These are phyloP conservation scores for Alternaria longipes DNA, from an alignment of 2,329 filamentous ascomycete species.

Conservation along the genomic window DNA sequence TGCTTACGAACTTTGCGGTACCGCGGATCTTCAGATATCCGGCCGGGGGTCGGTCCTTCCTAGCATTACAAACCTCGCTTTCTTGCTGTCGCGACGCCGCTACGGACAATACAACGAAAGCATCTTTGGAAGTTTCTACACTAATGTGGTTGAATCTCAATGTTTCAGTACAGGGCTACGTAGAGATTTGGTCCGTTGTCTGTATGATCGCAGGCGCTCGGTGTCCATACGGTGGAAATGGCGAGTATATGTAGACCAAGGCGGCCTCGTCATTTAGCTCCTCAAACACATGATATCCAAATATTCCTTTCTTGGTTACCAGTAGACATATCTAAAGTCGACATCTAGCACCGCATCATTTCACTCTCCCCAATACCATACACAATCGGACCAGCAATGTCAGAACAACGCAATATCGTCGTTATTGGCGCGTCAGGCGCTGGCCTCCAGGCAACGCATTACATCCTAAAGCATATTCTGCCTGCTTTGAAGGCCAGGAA, in stretches of 20 bases:
- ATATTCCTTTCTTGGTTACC: background rate
- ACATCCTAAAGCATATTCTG: constrained; percentile 48
- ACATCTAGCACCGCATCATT: background rate
- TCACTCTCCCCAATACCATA: background rate
- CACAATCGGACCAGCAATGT: constrained; percentile 27
- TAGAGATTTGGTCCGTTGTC: constrained; percentile 5
- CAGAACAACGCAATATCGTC: constrained; percentile 48
- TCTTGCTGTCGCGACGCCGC: background rate
- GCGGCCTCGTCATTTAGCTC: background rate
- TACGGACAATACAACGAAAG: background rate
- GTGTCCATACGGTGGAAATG: background rate
- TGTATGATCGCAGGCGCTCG: background rate
- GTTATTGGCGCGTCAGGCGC: constrained; percentile 44
- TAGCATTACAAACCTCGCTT: constrained; percentile 12
- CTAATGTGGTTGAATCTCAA: background rate
- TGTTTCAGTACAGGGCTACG: background rate
- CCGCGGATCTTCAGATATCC: constrained; percentile 3
- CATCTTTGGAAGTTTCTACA: background rate
- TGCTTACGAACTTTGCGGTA: constrained; percentile 11
- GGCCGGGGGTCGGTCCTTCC: background rate
- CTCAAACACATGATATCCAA: background rate
- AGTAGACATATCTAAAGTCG: background rate
- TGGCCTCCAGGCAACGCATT: constrained; percentile 45
- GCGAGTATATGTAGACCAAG: constrained; percentile 10
- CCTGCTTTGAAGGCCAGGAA: constrained; percentile 43